These are phyloP conservation scores for Lasiosphaeriaceae sp. DNA, from an alignment of 495 filamentous ascomycete species.

Conservation along the genomic window DNA sequence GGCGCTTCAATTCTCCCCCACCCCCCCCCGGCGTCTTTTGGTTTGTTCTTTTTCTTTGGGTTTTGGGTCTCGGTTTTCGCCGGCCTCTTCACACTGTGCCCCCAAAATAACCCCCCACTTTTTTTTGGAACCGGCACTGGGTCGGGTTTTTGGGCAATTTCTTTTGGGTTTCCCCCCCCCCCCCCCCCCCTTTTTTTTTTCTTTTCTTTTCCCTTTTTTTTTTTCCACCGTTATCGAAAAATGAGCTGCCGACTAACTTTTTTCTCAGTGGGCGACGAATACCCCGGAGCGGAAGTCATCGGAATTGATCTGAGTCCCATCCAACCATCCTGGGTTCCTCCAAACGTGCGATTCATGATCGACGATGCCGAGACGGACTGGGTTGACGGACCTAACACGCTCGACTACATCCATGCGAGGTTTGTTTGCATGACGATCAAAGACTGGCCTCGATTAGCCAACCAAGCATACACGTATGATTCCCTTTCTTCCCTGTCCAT, in stretches of 20 bases:
- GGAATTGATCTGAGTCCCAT: conserved; percentile 62
- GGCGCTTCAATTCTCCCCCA: no score
- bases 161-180: no score
- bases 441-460: conserved; percentile 49
- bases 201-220: not conserved
- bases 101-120: no score
- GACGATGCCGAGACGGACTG: conserved; percentile 52
- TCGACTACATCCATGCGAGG: conserved; percentile 64
- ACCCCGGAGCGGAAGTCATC: conserved; percentile 48
- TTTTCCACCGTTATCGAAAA: not conserved
- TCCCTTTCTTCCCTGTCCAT: no score
- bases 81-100: no score
- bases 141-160: no score
- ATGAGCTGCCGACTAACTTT: not conserved
- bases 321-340: conserved; percentile 46
- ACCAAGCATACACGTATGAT: conserved; percentile 18
- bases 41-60: no score
- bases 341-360: conserved; percentile 49
- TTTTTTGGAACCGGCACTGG: no score
- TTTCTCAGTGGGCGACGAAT: conserved; percentile 33
- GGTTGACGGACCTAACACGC: conserved; percentile 44
- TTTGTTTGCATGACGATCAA: conserved; percentile 50
- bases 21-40: no score
- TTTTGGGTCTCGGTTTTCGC: no score
- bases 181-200: no score